Conservation (phyloP, 441 rosid species). For the Rhodomyrtus psidioides region DNA sequence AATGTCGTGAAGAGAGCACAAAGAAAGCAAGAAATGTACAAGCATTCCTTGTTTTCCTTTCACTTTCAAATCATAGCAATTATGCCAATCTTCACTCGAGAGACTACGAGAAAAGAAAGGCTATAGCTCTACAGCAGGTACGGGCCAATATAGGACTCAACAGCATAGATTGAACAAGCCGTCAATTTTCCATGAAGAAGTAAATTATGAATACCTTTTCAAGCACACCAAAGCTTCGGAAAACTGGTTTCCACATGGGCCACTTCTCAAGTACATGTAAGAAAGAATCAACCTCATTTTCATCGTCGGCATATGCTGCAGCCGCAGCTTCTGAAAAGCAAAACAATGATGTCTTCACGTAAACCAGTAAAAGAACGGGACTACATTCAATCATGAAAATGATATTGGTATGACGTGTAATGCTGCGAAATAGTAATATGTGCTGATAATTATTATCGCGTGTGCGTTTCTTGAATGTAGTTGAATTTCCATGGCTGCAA, state of each 20-base stretch:
- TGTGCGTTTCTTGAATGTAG: no score
- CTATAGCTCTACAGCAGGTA: not conserved
- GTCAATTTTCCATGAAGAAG: not conserved
- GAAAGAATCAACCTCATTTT: constrained; percentile 44
- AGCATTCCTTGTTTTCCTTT: not conserved
- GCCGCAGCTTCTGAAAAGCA: constrained; percentile 51
- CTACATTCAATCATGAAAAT: not conserved
- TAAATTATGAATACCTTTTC: constrained; percentile 48
- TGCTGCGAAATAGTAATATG: no score
- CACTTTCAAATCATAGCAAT: not conserved
- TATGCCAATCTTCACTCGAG: not conserved
- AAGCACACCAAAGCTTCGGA: constrained; percentile 84
- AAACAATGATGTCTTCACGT: not conserved
- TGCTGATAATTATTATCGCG: no score
- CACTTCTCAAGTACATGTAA: constrained; percentile 33
- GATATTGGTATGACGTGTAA: not conserved
- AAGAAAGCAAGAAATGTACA: not conserved
- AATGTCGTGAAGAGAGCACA: not conserved
- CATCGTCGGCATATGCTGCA: constrained; percentile 52
- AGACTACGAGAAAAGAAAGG: not conserved
- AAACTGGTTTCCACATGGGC: constrained; percentile 69
- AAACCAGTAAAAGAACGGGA: not conserved
- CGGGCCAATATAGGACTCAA: not conserved
- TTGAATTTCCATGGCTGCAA: no score
- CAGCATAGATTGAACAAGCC: not conserved